Conservation (phyloP, 164 flowering plant genomes). For the Umbilicus rupestris region DNA sequence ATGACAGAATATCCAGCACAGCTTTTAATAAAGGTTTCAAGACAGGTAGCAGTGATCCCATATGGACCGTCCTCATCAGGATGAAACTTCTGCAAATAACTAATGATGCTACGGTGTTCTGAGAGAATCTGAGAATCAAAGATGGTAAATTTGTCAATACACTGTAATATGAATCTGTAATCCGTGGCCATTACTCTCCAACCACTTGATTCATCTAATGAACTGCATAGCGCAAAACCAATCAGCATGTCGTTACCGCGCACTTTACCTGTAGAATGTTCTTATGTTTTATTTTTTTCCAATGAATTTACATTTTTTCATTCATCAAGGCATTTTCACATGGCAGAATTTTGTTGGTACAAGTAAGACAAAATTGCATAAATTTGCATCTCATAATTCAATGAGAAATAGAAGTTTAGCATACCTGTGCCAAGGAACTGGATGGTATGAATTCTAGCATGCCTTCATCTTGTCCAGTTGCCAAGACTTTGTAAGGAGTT, state of each 20-base stretch:
- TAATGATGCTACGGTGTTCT: conserved; percentile 89
- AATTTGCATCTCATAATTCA: not conserved
- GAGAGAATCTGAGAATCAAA: conserved; percentile 55
- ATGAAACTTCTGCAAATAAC: conserved; percentile 92
- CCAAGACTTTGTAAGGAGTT: conserved; percentile 96
- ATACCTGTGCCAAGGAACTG: conserved; percentile 89
- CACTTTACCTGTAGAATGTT: not conserved
- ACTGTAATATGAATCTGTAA: not conserved
- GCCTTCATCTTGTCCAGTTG: conserved; percentile 99
- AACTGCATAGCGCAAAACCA: too few relatives aligned
- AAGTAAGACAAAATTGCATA: not conserved
- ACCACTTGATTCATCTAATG: not conserved
- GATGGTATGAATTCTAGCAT: conserved; percentile 98
- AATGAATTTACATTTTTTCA: not conserved
- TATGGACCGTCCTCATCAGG: conserved; percentile 98
- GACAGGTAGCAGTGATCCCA: conserved; percentile 96
- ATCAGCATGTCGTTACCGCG: not conserved
- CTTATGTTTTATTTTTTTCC: not conserved
- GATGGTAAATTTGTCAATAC: not conserved
- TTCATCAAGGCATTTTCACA: not conserved
- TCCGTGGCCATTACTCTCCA: not conserved
- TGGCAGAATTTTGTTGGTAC: not conserved
- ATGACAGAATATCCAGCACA: conserved; percentile 99
- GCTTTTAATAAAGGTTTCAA: conserved; percentile 97
- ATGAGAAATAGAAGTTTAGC: not conserved